phyloP scores from a whole-genome alignment of 2,329 filamentous ascomycete species.

The Epichloe typhina region DNA sequence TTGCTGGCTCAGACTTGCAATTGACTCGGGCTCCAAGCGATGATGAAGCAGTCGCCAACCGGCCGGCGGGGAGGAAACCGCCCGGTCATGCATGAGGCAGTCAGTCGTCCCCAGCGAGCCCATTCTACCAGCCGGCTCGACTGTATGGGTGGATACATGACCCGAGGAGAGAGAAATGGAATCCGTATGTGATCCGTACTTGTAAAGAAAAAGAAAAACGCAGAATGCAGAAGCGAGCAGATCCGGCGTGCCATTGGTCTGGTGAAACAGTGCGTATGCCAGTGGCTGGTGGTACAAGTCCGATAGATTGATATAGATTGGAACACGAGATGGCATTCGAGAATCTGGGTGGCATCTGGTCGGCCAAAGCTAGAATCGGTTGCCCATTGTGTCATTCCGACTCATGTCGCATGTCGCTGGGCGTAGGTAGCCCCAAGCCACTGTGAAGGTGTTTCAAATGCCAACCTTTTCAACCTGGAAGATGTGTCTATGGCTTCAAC shows the following conservation, averaged over 20 bases:
- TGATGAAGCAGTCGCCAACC: neutral
- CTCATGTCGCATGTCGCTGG: too few relatives aligned
- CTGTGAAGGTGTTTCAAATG: neutral
- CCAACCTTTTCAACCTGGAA: neutral
- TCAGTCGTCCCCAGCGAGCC: too few relatives aligned
- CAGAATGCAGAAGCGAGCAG: neutral
- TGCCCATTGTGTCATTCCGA: neutral
- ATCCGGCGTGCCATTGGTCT: conserved; percentile 1
- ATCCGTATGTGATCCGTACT: neutral
- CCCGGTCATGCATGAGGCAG: neutral
- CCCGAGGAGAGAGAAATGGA: too few relatives aligned
- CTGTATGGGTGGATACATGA: too few relatives aligned
- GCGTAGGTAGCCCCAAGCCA: neutral
- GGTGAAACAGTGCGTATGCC: neutral
- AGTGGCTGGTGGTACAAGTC: neutral
- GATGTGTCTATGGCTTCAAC: too few relatives aligned
- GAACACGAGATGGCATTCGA: neutral
- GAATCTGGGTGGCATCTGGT: neutral
- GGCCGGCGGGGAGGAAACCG: neutral
- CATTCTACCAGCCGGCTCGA: too few relatives aligned
- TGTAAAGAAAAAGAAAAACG: neutral
- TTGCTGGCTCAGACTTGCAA: neutral
- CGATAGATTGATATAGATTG: neutral
- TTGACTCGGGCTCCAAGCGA: neutral
- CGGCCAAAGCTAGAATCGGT: neutral